Percentiles rank a stretch among this genome's conserved stretches.
These are phyloP conservation scores for Betula pendula DNA, from an alignment of 306 rosid genomes.

Conservation along the genomic window DNA sequence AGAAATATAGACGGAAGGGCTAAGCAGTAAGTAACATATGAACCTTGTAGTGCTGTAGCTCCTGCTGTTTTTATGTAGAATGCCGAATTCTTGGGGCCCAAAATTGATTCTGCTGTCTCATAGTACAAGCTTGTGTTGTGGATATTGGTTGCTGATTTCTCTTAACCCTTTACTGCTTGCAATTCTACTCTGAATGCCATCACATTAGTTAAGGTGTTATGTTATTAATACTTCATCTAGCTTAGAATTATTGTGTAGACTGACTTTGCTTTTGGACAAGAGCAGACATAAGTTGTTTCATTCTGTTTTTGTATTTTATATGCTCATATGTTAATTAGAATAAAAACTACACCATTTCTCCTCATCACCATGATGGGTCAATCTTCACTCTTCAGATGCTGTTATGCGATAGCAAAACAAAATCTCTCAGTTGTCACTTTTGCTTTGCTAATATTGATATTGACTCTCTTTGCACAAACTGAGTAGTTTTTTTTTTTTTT, in stretches of 20 bases:
- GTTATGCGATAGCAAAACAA: neutral
- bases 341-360: neutral
- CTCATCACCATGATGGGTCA: neutral
- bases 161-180: neutral
- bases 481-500: constrained; percentile 3
- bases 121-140: constrained; percentile 5
- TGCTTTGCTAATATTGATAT: constrained; percentile 14
- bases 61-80: constrained; percentile 16
- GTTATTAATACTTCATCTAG: neutral
- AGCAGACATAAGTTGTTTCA: neutral
- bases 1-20: no score
- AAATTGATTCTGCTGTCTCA: constrained; percentile 3
- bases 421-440: neutral
- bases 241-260: neutral
- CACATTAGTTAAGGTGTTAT: neutral
- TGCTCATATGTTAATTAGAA: neutral
- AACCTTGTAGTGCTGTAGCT: neutral
- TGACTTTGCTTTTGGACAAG: neutral
- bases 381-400: neutral
- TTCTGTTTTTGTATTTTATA: neutral
- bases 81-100: constrained; percentile 12
- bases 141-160: constrained; percentile 4
- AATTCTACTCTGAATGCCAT: constrained; percentile 18
- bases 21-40: neutral
- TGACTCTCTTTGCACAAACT: constrained; percentile 23